These are phyloP conservation scores for Eragrostis nindensis DNA, from an alignment of 176 grass and related monocot species.

Conservation along the genomic window DNA sequence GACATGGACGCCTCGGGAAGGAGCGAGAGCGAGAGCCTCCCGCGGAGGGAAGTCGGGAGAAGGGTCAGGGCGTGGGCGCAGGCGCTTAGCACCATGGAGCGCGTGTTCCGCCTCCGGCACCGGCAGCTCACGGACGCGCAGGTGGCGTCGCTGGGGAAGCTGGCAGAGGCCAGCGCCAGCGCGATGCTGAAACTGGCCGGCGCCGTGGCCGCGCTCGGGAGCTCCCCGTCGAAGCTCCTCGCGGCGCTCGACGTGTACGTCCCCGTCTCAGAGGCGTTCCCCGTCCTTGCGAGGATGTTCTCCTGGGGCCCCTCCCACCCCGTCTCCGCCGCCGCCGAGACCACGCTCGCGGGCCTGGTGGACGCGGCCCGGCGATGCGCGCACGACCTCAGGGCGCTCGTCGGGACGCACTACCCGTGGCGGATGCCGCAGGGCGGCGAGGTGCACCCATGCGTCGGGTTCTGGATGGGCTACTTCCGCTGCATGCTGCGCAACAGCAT, in stretches of 20 bases:
- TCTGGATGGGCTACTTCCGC: slow-evolving; percentile 54
- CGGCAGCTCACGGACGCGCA: neutral
- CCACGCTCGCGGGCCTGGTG: slow-evolving; percentile 27
- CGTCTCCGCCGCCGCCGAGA: neutral
- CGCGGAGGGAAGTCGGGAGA: slow-evolving; percentile 30
- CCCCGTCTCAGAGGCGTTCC: slow-evolving; percentile 42
- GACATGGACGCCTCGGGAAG: neutral
- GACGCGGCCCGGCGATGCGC: slow-evolving; percentile 37
- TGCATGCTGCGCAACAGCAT: slow-evolving; percentile 44
- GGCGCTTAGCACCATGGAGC: slow-evolving; percentile 38
- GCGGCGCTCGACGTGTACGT: slow-evolving; percentile 47
- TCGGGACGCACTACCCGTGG: slow-evolving; percentile 45
- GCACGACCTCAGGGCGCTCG: slow-evolving; percentile 23
- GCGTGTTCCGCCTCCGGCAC: slow-evolving; percentile 40
- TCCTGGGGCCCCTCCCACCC: slow-evolving; percentile 41
- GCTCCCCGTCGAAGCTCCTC: slow-evolving; percentile 48
- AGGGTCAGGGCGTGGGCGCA: slow-evolving; percentile 39
- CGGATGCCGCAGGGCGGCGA: slow-evolving; percentile 53
- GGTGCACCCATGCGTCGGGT: slow-evolving; percentile 50
- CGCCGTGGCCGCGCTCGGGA: slow-evolving; percentile 28
- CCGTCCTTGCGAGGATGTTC: slow-evolving; percentile 41
- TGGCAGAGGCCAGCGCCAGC: slow-evolving; percentile 20
- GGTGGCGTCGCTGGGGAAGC: slow-evolving; percentile 31
- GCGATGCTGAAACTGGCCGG: slow-evolving; percentile 40
- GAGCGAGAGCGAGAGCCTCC: neutral